phyloP scores from a whole-genome alignment of 345 rosid species.

The Turritis glabra region DNA sequence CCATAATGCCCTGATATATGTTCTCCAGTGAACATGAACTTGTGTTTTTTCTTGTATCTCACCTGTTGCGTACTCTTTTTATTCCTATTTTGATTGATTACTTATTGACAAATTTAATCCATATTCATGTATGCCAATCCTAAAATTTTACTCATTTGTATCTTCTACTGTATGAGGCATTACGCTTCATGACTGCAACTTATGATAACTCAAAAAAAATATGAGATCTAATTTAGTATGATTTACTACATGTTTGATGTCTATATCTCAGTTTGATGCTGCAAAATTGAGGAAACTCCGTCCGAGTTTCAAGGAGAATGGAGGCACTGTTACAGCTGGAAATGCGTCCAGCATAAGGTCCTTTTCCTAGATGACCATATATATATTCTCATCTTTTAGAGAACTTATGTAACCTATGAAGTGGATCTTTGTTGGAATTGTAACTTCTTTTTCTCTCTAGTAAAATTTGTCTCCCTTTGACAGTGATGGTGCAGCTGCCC shows the following conservation, averaged over 20 bases:
- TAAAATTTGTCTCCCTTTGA: constrained; percentile 11
- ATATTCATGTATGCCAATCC: background rate
- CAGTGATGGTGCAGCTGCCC: constrained; percentile 98
- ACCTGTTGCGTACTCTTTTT: background rate
- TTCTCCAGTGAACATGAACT: background rate
- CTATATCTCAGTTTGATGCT: constrained; percentile 72
- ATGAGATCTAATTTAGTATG: background rate
- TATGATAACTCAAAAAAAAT: background rate
- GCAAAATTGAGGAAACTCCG: constrained; percentile 90
- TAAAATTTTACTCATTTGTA: background rate
- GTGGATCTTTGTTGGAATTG: constrained; percentile 12
- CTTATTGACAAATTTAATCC: background rate
- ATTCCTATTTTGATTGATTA: background rate
- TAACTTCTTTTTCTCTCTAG: background rate
- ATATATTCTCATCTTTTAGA: background rate
- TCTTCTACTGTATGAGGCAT: background rate
- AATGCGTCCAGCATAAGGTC: constrained; percentile 99
- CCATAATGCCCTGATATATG: background rate
- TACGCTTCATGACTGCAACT: background rate
- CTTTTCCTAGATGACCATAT: constrained; percentile 10
- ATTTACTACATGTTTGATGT: background rate
- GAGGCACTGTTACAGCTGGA: constrained; percentile 95
- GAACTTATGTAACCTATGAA: background rate
- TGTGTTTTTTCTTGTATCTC: constrained; percentile 6
- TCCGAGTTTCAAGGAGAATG: constrained; percentile 90